These are phyloP conservation scores for Quercus wislizeni DNA, from an alignment of 306 rosid species.

Conservation along the genomic window DNA sequence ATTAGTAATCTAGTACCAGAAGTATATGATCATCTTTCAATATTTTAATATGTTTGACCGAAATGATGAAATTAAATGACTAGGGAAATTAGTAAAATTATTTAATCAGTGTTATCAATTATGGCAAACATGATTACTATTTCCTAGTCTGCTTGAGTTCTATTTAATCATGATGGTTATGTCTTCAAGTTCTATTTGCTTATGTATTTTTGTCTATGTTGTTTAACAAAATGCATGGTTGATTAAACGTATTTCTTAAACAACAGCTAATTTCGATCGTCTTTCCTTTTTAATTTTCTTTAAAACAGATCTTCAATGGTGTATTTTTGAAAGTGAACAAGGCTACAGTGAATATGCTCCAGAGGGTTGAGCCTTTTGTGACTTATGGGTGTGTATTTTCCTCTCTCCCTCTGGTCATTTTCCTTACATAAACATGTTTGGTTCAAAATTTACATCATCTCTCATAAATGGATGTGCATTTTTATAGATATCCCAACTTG, in stretches of 20 bases:
- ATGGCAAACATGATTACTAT: background rate
- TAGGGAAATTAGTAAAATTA: too few relatives aligned
- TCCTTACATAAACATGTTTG: background rate
- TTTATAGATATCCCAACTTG: conserved; percentile 70
- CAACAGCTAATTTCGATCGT: too few relatives aligned
- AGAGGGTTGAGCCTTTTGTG: conserved; percentile 49
- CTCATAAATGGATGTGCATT: background rate
- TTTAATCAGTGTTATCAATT: background rate
- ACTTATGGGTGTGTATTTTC: conserved; percentile 62
- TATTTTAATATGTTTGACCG: too few relatives aligned
- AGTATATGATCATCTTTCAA: too few relatives aligned
- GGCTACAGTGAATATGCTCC: too few relatives aligned
- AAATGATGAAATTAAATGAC: too few relatives aligned
- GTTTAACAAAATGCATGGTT: background rate
- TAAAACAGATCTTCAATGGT: too few relatives aligned
- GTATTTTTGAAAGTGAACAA: too few relatives aligned
- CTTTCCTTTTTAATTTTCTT: too few relatives aligned
- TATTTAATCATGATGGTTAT: background rate
- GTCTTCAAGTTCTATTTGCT: background rate
- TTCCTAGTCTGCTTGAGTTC: background rate
- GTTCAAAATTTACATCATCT: background rate
- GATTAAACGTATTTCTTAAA: too few relatives aligned
- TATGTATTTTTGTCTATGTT: background rate
- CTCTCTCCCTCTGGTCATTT: background rate
- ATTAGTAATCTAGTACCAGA: too few relatives aligned